Base-by-base conservation (phyloP, 306 rosid species). In the Corylus avellana region DNA sequence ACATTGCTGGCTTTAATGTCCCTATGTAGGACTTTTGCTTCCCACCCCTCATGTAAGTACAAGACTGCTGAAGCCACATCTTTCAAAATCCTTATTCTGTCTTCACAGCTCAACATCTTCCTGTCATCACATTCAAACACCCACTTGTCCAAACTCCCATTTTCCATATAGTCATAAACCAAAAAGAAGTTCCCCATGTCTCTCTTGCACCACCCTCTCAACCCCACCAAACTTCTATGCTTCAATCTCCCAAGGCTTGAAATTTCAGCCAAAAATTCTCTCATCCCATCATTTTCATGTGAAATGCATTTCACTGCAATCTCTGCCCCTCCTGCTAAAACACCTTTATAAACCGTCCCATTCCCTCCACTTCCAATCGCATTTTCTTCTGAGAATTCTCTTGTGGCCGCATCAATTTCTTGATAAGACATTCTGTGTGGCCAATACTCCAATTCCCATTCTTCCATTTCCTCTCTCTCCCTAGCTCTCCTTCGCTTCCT, bases 401-500 rank as follows among this genome's bases (percentile, higher is more conserved):
- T 86, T 7, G 98, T 92, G 2, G 95, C 90, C 18, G 78, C 73
- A 70, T 88, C 91, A 1, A 94, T 89, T 76, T 94, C 95, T 13
- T 88, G 88, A 47, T 86, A 86, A 0, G 88, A 20, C 61, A 94
- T 91, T 66, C 91, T 85, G 78, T 91, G 97, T 1, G 97, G 98
- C 98, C 97, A 94, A 74, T 88, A 94, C 84, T 92, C 97, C 58
- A 94, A 83, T 71, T 94, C 98, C 98, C 98, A 94, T 18, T 91
- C 98, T 64, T 94, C 98, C 97, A 91, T 91, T 73, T 90, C 93
- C 39, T 49, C 83, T 76, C 92, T 91, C 78, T 81, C 88, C 70
- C 75, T 91, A 0, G 75, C 86, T 16, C 29, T 78, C 73, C 77
- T 80, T 55, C 88, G 67, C 63, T 71, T 84, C 72, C 83, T 74